Base-by-base conservation (phyloP, 2,329 filamentous ascomycete species). In the Penicillium rolfsii region DNA sequence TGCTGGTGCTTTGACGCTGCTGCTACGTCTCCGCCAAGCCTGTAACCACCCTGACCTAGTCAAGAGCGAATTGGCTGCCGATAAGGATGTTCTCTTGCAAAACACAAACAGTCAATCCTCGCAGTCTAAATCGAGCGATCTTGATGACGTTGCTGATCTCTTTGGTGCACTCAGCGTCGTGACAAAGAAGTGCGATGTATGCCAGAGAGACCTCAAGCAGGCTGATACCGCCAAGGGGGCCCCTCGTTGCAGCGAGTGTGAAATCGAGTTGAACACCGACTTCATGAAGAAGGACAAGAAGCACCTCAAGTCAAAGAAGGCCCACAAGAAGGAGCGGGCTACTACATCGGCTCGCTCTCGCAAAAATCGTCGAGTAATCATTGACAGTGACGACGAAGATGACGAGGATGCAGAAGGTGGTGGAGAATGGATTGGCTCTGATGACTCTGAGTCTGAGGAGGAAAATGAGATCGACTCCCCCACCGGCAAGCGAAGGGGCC, bases 21-120 rank as follows among this genome's bases (percentile, higher is more conserved):
- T 99, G n/a, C 81, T 99, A 58, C 89, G 95, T 41, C 82, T 99
- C 62, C 86, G 95, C 61, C 95, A 99, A 76, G 91, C 93, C 22
- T 99, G 95, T 76, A 97, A 99, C 72, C 95, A 99, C 74, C 93
- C 93, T 0, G 89, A 92, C 66, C 83, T 99, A 49, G 89, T 97
- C 12, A 91, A 91, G 66, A 89, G 89, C 64, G 94, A 96, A 71
- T 82, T 97, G 59, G 89, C 89, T 58, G 91, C 91, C 66, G 95
- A 99, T 74, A 92, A 89, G 69, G 95, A 98, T 71, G 91, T 91
- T 2, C 79, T 97, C 58, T 84, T 87, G 0, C 89, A 87, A 1
- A 90, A 86, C 35, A 79, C 81, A 5, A 82, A 79, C 36, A 82
- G 83, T 64, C 80, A 83, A 38, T 82, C 83, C 52, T 76, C 79